Percentiles rank a stretch among this genome's conserved stretches.
Evolutionary conservation across 1,284 basidiomycete genomes (phyloP).

Genomic region (Naganishia liquefaciens): DNA sequence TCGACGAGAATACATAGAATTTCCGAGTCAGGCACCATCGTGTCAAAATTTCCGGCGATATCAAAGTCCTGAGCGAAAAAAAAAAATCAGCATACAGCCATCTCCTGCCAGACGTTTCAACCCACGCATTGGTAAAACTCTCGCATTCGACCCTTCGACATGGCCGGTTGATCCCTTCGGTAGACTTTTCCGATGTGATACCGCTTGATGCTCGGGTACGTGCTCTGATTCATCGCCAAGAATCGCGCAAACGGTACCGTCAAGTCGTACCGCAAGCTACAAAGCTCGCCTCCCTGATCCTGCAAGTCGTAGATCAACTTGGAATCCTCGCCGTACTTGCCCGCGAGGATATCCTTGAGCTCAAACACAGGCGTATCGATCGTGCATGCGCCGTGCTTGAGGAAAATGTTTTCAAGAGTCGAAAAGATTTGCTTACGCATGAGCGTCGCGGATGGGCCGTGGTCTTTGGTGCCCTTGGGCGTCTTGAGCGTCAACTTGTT

Average conservation of each 20-base stretch:
- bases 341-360: conserved; percentile 90
- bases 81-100: background rate
- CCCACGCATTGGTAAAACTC: conserved; percentile 97
- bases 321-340: conserved; percentile 95
- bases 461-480: conserved; percentile 92
- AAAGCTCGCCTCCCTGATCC: conserved; percentile 98
- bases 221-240: conserved; percentile 87
- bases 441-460: conserved; percentile 90
- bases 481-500: conserved; percentile 67
- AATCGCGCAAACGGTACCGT: conserved; percentile 96
- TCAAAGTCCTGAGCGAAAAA: conserved; percentile 86
- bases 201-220: conserved; percentile 69
- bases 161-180: conserved; percentile 91
- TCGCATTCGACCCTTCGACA: conserved; percentile 97
- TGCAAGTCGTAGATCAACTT: conserved; percentile 98
- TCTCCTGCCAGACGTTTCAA: conserved; percentile 33
- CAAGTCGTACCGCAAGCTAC: conserved; percentile 92
- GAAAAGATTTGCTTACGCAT: conserved; percentile 87
- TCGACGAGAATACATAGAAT: conserved; percentile 81
- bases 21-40: conserved; percentile 97
- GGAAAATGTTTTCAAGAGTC: conserved; percentile 85
- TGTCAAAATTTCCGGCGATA: conserved; percentile 88
- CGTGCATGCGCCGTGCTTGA: conserved; percentile 83
- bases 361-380: conserved; percentile 99
- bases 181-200: conserved; percentile 99